A percentile compares a stretch with the other conserved stretches of the same genome.
phyloP scores from a whole-genome alignment of 768 basidiomycete genomes.

The Pleurotus sapidus region DNA sequence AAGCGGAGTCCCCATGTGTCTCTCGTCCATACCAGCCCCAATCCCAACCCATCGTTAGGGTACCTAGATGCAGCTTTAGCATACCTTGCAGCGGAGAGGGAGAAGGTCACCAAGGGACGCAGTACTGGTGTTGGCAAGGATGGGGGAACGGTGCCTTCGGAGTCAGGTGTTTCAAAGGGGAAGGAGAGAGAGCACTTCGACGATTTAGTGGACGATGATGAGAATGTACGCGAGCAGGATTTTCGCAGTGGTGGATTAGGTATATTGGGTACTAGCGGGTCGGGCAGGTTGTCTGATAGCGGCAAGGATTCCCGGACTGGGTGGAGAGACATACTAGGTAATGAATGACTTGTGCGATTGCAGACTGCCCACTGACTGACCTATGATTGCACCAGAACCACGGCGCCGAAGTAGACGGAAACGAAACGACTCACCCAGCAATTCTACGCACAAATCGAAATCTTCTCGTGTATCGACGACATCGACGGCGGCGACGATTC shows the following conservation, averaged over 20 bases:
- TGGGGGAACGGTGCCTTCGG: slow-evolving; percentile 14
- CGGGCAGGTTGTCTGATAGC: neutral
- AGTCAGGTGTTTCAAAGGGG: neutral
- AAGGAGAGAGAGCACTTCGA: neutral
- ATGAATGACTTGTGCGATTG: slow-evolving; percentile 18
- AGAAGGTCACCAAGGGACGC: slow-evolving; percentile 48
- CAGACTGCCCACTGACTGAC: neutral
- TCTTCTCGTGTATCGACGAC: slow-evolving; percentile 13
- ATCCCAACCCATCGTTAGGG: slow-evolving; percentile 63
- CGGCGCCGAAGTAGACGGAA: slow-evolving; percentile 35
- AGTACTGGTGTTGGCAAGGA: slow-evolving; percentile 24
- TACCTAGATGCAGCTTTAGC: slow-evolving; percentile 69
- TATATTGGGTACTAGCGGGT: neutral
- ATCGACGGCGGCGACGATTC: slow-evolving; percentile 1
- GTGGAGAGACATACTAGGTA: slow-evolving; percentile 38
- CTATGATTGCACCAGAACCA: slow-evolving; percentile 20
- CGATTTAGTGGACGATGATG: neutral
- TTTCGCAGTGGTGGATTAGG: slow-evolving; percentile 4
- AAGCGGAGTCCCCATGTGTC: neutral
- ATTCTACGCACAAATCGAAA: slow-evolving; percentile 11
- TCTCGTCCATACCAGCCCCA: slow-evolving; percentile 1
- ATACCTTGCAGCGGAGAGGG: slow-evolving; percentile 74
- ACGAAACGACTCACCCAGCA: slow-evolving; percentile 16
- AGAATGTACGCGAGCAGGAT: neutral
- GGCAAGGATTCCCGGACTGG: neutral